A percentile compares a stretch with the other conserved stretches of the same genome.
Evolutionary conservation across 116 monocot species (phyloP).

Genomic region (Iris pallida): DNA sequence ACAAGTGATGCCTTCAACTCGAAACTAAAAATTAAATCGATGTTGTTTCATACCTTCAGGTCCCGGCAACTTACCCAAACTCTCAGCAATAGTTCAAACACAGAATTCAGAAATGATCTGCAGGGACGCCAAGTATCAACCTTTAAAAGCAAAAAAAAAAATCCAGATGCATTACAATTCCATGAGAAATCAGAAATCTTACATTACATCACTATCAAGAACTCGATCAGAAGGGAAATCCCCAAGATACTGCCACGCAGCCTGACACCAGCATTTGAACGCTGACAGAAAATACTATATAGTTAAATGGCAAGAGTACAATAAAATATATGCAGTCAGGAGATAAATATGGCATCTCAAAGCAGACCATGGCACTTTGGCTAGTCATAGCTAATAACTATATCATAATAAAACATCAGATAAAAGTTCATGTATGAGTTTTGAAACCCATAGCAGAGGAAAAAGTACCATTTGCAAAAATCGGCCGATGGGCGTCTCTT

Average conservation of each 20-base stretch:
- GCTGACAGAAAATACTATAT: slow-evolving; percentile 38
- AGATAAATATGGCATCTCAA: neutral
- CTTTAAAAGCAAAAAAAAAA: neutral
- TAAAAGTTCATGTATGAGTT: neutral
- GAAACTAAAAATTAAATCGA: no score
- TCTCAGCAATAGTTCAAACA: slow-evolving; percentile 82
- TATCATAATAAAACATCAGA: neutral
- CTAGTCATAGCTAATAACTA: neutral
- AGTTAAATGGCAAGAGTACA: neutral
- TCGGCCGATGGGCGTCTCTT: slow-evolving; percentile 65
- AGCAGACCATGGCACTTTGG: neutral
- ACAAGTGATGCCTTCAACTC: no score
- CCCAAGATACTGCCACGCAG: slow-evolving; percentile 59
- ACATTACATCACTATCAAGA: slow-evolving; percentile 86
- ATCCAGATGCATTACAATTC: neutral
- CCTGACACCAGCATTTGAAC: slow-evolving; percentile 93
- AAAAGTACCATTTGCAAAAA: slow-evolving; percentile 87
- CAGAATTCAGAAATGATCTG: slow-evolving; percentile 96
- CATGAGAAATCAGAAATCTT: slow-evolving; percentile 24
- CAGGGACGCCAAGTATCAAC: slow-evolving; percentile 3
- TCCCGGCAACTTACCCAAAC: slow-evolving; percentile 88
- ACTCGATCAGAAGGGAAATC: slow-evolving; percentile 51
- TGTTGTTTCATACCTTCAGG: slow-evolving; percentile 48
- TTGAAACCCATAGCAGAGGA: neutral
- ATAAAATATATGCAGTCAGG: neutral